Evolutionary conservation across 2,329 filamentous ascomycete genomes (phyloP).

Genomic region (Talaromyces atroroseus): DNA sequence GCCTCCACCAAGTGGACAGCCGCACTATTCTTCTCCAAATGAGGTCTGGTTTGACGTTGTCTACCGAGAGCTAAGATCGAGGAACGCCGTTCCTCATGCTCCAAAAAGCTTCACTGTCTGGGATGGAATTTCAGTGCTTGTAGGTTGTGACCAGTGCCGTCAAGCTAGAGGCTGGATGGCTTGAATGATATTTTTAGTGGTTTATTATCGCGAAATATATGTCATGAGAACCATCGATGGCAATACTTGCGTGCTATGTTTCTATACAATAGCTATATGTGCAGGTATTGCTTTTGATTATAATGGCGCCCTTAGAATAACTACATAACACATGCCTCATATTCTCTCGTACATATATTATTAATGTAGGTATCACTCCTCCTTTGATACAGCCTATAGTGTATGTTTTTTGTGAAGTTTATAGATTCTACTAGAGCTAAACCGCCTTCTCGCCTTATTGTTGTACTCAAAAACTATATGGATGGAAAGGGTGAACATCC

Average conservation of each 20-base stretch:
- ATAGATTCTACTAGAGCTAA: no score
- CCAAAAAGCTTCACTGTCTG: constrained; percentile 29
- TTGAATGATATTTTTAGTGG: constrained; percentile 15
- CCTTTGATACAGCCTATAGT: no score
- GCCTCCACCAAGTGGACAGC: constrained; percentile 22
- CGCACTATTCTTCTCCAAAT: constrained; percentile 26
- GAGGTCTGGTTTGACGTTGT: constrained; percentile 40
- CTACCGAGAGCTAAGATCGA: constrained; percentile 24
- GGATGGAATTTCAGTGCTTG: constrained; percentile 30
- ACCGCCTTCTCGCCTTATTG: no score
- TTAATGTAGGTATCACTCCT: no score
- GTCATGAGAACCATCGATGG: not conserved
- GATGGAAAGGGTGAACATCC: not conserved
- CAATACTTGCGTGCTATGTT: not conserved
- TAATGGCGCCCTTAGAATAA: no score
- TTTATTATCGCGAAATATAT: not conserved
- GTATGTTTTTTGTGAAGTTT: no score
- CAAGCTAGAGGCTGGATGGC: constrained; percentile 27
- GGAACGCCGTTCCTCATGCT: constrained; percentile 28
- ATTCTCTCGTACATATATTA: no score
- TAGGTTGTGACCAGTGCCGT: constrained; percentile 32
- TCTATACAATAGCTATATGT: not conserved
- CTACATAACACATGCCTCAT: no score
- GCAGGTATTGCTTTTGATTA: no score
- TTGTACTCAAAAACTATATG: no score